Evolutionary conservation across 176 grass and related monocot species (phyloP).

Genomic region (Oryza glaberrima): DNA sequence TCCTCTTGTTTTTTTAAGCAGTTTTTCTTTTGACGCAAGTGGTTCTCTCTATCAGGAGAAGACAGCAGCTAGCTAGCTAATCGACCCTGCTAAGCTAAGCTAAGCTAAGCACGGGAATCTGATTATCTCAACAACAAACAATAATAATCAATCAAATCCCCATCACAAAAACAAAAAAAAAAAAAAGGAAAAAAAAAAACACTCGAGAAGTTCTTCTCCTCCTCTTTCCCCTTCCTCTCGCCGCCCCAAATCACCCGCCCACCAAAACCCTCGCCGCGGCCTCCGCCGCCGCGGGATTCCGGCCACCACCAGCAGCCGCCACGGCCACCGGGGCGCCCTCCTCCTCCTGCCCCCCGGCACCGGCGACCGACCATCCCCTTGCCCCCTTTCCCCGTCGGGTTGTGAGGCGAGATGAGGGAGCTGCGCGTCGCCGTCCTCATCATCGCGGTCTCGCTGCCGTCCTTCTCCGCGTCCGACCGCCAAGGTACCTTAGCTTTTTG

Average conservation of each 20-base stretch:
- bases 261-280: background rate
- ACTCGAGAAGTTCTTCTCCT: background rate
- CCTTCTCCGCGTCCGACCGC: constrained; percentile 42
- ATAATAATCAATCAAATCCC: background rate
- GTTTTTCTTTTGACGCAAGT: background rate
- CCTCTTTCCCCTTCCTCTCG: background rate
- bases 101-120: background rate
- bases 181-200: background rate
- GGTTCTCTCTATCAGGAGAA: background rate
- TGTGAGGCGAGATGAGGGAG: constrained; percentile 13
- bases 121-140: background rate
- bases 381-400: too few relatives aligned
- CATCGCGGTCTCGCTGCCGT: constrained; percentile 29
- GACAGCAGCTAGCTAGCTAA: background rate
- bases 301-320: background rate
- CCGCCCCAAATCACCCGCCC: background rate
- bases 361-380: background rate
- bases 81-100: background rate
- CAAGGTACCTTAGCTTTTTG: constrained; percentile 29
- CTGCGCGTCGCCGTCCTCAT: constrained; percentile 16
- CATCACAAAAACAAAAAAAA: background rate
- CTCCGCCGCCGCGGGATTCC: background rate
- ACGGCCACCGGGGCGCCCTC: background rate
- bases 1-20: too few relatives aligned
- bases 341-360: background rate